A percentile compares a stretch with the other conserved stretches of the same genome.
phyloP scores from a whole-genome alignment of 306 rosid species.

The Cicer pinnatifidum region DNA sequence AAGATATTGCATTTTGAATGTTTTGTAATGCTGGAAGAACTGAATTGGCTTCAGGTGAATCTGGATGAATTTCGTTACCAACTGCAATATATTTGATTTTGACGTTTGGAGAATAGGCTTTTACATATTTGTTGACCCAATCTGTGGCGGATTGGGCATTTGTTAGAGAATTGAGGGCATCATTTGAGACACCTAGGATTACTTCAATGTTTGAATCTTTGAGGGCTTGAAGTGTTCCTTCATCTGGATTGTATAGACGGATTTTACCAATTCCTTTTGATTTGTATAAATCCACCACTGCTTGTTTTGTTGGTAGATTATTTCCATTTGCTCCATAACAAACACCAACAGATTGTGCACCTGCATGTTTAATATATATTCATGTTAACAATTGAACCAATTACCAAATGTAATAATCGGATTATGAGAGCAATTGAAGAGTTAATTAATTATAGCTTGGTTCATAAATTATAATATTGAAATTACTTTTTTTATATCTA shows the following conservation, averaged over 20 bases:
- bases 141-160: slow-evolving; percentile 49
- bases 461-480: background rate
- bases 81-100: slow-evolving; percentile 55
- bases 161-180: slow-evolving; percentile 44
- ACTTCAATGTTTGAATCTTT: slow-evolving; percentile 68
- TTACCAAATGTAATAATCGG: background rate
- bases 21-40: slow-evolving; percentile 53
- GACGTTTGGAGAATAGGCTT: slow-evolving; percentile 46
- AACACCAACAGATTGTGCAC: slow-evolving; percentile 60
- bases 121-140: slow-evolving; percentile 56
- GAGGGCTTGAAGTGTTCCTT: slow-evolving; percentile 52
- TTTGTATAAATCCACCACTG: slow-evolving; percentile 52
- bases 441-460: background rate
- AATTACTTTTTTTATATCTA: no score
- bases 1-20: slow-evolving; percentile 51
- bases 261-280: slow-evolving; percentile 53
- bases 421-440: background rate
- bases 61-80: slow-evolving; percentile 59
- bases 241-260: slow-evolving; percentile 52
- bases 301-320: slow-evolving; percentile 53
- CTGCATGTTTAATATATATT: slow-evolving; percentile 42
- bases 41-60: slow-evolving; percentile 19
- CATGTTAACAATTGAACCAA: background rate
- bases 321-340: slow-evolving; percentile 59
- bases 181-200: slow-evolving; percentile 48